phyloP scores from a whole-genome alignment of 371 early-diverging fungal species.

The Coemansia sp. region DNA sequence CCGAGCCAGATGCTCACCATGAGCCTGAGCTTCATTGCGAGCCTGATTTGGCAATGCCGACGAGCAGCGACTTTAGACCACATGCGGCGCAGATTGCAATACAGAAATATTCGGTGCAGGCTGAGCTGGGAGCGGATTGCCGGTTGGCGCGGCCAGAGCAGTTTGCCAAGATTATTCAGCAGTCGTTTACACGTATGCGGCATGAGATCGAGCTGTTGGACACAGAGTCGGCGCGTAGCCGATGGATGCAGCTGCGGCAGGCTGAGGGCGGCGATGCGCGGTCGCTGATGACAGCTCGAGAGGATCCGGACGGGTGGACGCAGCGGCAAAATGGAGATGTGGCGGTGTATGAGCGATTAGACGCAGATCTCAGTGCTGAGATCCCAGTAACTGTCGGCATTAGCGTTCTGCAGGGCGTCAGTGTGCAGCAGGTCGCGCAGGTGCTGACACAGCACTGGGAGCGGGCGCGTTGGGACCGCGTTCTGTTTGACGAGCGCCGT shows the following conservation, averaged over 20 bases:
- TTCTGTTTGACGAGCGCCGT: slow-evolving; percentile 25
- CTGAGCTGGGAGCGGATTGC: neutral
- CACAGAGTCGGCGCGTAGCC: slow-evolving; percentile 15
- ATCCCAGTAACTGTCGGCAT: slow-evolving; percentile 33
- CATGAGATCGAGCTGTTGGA: slow-evolving; percentile 28
- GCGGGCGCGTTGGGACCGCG: slow-evolving; percentile 16
- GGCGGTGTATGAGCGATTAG: slow-evolving; percentile 18
- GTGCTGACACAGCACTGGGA: slow-evolving; percentile 9
- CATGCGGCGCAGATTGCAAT: slow-evolving; percentile 12
- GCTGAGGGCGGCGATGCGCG: slow-evolving; percentile 6
- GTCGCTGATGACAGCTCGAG: slow-evolving; percentile 21
- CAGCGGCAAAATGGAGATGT: neutral
- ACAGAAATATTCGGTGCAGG: slow-evolving; percentile 28
- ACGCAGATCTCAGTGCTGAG: slow-evolving; percentile 14
- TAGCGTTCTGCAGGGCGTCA: slow-evolving; percentile 26
- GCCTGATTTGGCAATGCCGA: neutral
- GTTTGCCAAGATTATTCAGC: slow-evolving; percentile 19
- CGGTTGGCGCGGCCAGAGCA: slow-evolving; percentile 24
- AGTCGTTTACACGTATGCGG: slow-evolving; percentile 33
- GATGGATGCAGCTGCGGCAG: slow-evolving; percentile 17
- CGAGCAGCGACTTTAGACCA: neutral
- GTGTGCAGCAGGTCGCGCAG: slow-evolving; percentile 8
- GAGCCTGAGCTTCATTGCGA: neutral
- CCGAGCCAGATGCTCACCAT: neutral
- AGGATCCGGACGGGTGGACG: neutral